A percentile compares a stretch with the other conserved stretches of the same genome.
Conservation (phyloP, 352 stramenopile genomes). For the Globisporangium perplexum region DNA sequence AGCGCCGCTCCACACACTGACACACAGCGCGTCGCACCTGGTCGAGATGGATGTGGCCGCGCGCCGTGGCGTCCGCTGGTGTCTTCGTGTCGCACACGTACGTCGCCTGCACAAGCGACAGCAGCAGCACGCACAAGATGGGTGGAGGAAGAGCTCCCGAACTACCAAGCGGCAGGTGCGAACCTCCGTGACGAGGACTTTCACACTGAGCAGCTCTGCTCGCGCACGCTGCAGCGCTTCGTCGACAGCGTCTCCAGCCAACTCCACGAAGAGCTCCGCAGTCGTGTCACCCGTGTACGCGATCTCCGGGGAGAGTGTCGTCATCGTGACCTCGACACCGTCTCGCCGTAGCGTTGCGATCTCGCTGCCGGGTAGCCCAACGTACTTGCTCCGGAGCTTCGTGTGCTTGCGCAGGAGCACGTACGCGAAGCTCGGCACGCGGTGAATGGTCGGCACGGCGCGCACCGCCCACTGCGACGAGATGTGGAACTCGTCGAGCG, state of each 20-base stretch:
- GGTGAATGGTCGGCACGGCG: constrained; percentile 61
- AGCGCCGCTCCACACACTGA: too few relatives aligned
- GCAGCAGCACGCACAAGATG: constrained; percentile 2
- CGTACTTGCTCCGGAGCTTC: constrained; percentile 46
- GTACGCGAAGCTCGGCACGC: constrained; percentile 72
- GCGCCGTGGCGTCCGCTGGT: constrained; percentile 29
- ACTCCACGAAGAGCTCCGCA: constrained; percentile 37
- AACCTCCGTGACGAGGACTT: constrained; percentile 80
- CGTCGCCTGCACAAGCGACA: constrained; percentile 36
- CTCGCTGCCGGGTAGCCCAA: constrained; percentile 26
- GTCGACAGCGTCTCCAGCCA: constrained; percentile 5
- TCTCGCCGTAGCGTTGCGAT: constrained; percentile 40
- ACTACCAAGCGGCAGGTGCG: not conserved
- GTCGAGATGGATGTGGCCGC: constrained; percentile 72
- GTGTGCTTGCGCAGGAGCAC: constrained; percentile 60
- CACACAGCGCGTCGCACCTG: constrained; percentile 33
- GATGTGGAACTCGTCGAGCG: constrained; percentile 51
- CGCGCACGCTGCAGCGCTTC: constrained; percentile 8
- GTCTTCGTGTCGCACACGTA: constrained; percentile 52
- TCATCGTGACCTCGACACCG: constrained; percentile 38
- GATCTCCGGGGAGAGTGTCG: constrained; percentile 40
- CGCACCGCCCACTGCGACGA: constrained; percentile 53
- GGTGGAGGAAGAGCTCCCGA: not conserved
- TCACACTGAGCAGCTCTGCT: constrained; percentile 53
- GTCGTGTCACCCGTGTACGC: constrained; percentile 84